Evolutionary conservation across 768 basidiomycete genomes (phyloP).

Genomic region (Dacryopinax primogenitus): DNA sequence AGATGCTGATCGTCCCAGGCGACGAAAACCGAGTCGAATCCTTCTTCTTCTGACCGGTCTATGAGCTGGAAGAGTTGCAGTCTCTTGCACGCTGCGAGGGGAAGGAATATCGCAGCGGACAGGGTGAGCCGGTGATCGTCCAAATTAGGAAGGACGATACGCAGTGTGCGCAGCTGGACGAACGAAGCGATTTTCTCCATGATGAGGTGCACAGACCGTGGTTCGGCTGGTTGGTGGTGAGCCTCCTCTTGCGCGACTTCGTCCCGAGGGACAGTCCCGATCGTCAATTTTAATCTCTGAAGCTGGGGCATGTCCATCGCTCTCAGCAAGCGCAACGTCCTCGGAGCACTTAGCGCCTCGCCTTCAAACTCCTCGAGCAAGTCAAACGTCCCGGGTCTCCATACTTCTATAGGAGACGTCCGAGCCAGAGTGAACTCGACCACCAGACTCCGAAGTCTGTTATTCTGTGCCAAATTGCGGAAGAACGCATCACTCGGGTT

Average conservation of each 20-base stretch:
- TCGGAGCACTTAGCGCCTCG: neutral
- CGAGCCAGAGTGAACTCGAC: neutral
- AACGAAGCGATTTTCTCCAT: neutral
- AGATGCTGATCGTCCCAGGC: neutral
- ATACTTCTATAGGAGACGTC: neutral
- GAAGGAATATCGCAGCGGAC: neutral
- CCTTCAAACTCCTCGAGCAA: neutral
- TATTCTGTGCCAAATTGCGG: neutral
- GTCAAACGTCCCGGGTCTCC: neutral
- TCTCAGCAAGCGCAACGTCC: neutral
- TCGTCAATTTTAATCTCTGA: neutral
- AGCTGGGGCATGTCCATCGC: neutral
- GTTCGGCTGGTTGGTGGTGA: neutral
- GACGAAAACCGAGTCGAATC: neutral
- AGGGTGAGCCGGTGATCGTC: neutral
- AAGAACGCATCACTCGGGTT: neutral
- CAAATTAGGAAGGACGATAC: neutral
- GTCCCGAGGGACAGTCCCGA: neutral
- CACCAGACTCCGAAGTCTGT: neutral
- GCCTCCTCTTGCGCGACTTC: neutral
- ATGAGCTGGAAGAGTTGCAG: neutral
- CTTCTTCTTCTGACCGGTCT: neutral
- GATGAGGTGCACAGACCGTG: neutral
- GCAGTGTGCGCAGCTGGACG: neutral
- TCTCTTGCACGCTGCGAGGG: neutral